These are phyloP conservation scores for Diaporthe destruens DNA, from an alignment of 2,329 filamentous ascomycete genomes.

Conservation along the genomic window DNA sequence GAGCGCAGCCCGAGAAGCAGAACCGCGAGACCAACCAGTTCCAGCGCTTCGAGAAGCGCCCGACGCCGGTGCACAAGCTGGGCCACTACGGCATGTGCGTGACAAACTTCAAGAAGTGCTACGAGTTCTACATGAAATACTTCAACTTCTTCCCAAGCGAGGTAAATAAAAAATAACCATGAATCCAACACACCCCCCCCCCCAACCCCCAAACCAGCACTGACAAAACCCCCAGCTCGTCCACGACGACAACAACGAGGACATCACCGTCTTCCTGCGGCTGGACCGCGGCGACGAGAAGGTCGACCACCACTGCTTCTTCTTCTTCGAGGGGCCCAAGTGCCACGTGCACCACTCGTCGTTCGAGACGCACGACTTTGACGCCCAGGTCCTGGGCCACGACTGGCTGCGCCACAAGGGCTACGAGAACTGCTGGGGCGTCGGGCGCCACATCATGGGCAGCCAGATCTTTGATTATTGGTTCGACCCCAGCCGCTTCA, in stretches of 20 bases:
- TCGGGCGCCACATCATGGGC: slow-evolving; percentile 77
- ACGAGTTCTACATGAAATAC: slow-evolving; percentile 62
- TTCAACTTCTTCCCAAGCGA: slow-evolving; percentile 68
- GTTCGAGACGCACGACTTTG: slow-evolving; percentile 80
- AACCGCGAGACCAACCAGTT: slow-evolving; percentile 59
- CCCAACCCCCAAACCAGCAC: background rate
- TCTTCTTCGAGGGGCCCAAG: slow-evolving; percentile 60
- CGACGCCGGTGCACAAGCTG: slow-evolving; percentile 64
- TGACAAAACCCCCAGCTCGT: slow-evolving; percentile 49
- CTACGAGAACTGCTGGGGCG: slow-evolving; percentile 77
- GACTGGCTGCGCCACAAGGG: slow-evolving; percentile 74
- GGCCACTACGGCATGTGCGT: slow-evolving; percentile 68
- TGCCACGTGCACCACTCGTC: slow-evolving; percentile 74
- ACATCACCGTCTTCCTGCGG: slow-evolving; percentile 61
- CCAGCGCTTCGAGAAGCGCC: slow-evolving; percentile 63
- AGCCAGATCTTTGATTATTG: slow-evolving; percentile 81
- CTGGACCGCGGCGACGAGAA: slow-evolving; percentile 57
- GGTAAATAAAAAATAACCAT: slow-evolving; percentile 51
- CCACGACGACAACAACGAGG: slow-evolving; percentile 52
- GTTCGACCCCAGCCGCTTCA: slow-evolving; percentile 73
- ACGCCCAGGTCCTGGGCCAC: slow-evolving; percentile 77
- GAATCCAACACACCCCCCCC: too few species aligned
- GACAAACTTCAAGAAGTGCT: slow-evolving; percentile 61
- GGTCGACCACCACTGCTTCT: slow-evolving; percentile 66
- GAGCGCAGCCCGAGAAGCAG: slow-evolving; percentile 36